Evolutionary conservation across 75 land plant genomes (phyloP), one percentile per base, ranked within the genome.

Genomic region (Sequoia sempervirens): DNA sequence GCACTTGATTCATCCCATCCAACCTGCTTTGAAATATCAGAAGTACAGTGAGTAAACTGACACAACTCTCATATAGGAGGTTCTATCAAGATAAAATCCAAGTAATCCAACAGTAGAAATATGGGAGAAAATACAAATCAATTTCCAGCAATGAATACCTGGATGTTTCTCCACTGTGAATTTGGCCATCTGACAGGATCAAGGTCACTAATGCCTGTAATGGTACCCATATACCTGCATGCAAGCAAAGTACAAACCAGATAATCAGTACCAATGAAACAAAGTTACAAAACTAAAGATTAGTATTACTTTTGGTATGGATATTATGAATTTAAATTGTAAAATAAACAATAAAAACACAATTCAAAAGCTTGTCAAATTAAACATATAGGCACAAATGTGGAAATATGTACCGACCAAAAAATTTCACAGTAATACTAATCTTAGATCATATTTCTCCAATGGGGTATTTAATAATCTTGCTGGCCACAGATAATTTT

Each of bases 1-100:
- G 99, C 95, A 68, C 95, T 91, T 69, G 99, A 96, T 87, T 98
- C 99, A 92, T 98, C 99, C 99, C 99, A 98, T 53, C 95, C 97
- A 86, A 98, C 99, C 99, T 98, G 81, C 64, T 28, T 10, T 73
- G 12, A 73, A 82, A 81, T 86, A 81, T 45, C 82, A 54, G 47
- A 81, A 54, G 11, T 45, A 28, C 37, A 80, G 17, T 30, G 28
- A 80, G 18, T 32, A 30, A 70, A 34, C 53, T 28, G 36, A 79
- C 38, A 32, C 45, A 26, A 26, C 47, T 41, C 12, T 41, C 41
- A 11, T 43, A 76, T 26, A 76, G 41, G n/a, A 75, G 43, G 20
- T 1, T 26, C 23, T 43, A 26, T 26, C 12, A 76, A 75, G 26
- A 75, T 40, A 17, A 5, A 17, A 41, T 47, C 79, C 47, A 38